Base-by-base conservation (phyloP, 1,284 basidiomycete genomes). In the Hemileia vastatrix region DNA sequence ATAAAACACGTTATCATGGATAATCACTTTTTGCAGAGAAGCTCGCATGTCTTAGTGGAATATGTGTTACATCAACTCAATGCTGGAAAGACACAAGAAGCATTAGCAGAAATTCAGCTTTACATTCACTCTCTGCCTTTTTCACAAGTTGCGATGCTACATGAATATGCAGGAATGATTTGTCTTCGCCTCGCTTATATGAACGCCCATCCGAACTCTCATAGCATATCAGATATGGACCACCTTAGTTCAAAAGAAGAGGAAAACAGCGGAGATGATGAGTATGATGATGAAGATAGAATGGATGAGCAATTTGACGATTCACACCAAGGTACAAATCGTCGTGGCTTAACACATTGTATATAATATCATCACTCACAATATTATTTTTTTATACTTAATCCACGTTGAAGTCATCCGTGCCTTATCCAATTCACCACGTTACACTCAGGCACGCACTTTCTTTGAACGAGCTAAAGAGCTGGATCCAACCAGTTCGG, bases 121-220 rank as follows among this genome's bases (percentile, higher is more conserved):
- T 59, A 49, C 19, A 33, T 52, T 3, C 52, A 47, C 3, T 15
- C 49, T 27, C 32, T 27, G 19, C 57, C 57, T 1, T 59, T 33
- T 33, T 59, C 57, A n/a, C 49, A 51, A 31, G 48, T 51, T 51
- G 57, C 57, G 24, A 49, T 18, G 9, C 36, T 59, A 11, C 57
- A 59, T 51, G 33, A 59, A 44, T 59, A 59, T 43, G 57, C 57
- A 6, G 57, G 49, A 8, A 36, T 59, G 48, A 33, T 59, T 23
- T 43, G 48, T 5, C 36, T 59, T 5, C 23, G 23, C 3, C 27
- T 59, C 21, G 49, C 49, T 33, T 49, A 44, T 8, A 19, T 36
- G 11, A 47, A 33, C 2, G 24, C 31, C 50, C 36, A 32, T 11
- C n/a, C n/a, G n/a, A n/a, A n/a, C n/a, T n/a, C n/a, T n/a, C n/a